Base-by-base conservation (phyloP, 2,329 filamentous ascomycete genomes). In the Fusarium citri region DNA sequence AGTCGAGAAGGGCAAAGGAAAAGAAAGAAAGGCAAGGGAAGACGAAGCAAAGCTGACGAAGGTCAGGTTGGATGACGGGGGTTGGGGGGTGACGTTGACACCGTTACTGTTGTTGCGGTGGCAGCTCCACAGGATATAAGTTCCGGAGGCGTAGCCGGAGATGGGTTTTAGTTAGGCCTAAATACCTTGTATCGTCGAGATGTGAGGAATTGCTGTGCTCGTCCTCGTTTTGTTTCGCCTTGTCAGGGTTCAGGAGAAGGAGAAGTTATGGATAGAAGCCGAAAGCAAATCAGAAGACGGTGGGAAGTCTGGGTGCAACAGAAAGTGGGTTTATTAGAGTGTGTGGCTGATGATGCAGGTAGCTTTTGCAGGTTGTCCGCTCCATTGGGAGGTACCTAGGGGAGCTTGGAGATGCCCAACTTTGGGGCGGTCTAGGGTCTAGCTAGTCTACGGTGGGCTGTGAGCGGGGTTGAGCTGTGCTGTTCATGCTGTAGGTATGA, bases 331-430 rank as follows among this genome's bases (percentile, higher is more conserved):
- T 57, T 58, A 37, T 49, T 48, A 25, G 42, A 55, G 51, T 63
- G 50, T 73, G 73, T 74, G 73, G 73, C 72, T 75, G 70, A 73
- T 74, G 73, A 73, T 73, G 71, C 65, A 73, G 68, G 59, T 67
- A 70, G 57, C 70, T 75, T 57, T 48, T 60, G 47, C 60, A 57
- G 50, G 61, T 58, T 30, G 51, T 45, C 62, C 50, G 31, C 67
- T 71, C 55, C 46, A 53, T 59, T 48, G 30, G 42, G 55, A 43
- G 41, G 49, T 26, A 51, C 31, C 22, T 51, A 28, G 49, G 34
- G 15, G 41, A 58, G 64, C 64, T 64, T 68, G 26, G 59, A 56
- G 57, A 50, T 64, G 63, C 68, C 62, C 66, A 65, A 72, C 47
- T 42, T 66, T 40, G 64, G 68, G 57, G 69, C 68, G 70, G 57